phyloP scores from a whole-genome alignment of 257 asterid species.

The Nicotiana paniculata region DNA sequence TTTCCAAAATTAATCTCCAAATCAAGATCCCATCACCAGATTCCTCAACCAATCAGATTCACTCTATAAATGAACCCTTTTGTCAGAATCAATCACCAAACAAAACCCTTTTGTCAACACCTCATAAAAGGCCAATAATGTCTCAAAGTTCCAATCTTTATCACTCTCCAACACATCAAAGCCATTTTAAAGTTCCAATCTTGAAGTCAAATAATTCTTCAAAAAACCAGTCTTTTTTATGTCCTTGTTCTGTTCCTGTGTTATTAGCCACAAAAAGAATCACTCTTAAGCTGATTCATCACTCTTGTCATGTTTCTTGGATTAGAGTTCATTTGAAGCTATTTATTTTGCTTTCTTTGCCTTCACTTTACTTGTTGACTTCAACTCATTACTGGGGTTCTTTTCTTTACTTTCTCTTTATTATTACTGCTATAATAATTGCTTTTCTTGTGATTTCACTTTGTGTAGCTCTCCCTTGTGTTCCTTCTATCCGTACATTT shows the following conservation, averaged over 20 bases:
- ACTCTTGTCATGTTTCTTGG: slow-evolving; percentile 32
- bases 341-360: slow-evolving; percentile 26
- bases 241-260: slow-evolving; percentile 26
- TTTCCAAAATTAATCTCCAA: slow-evolving; percentile 4
- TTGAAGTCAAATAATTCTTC: slow-evolving; percentile 11
- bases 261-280: slow-evolving; percentile 33
- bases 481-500: slow-evolving; percentile 29
- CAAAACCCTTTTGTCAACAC: slow-evolving; percentile 24
- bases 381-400: slow-evolving; percentile 23
- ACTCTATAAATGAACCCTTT: slow-evolving; percentile 19
- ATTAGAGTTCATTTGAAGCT: slow-evolving; percentile 33
- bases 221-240: slow-evolving; percentile 13
- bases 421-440: slow-evolving; percentile 9
- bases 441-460: slow-evolving; percentile 25
- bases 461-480: slow-evolving; percentile 24
- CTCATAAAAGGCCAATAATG: slow-evolving; percentile 35
- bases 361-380: slow-evolving; percentile 25
- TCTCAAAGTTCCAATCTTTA: slow-evolving; percentile 27
- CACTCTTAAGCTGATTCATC: slow-evolving; percentile 27
- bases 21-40: slow-evolving; percentile 28
- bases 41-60: slow-evolving; percentile 11
- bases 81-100: slow-evolving; percentile 11
- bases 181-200: neutral
- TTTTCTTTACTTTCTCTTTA: slow-evolving; percentile 20
- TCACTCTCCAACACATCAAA: slow-evolving; percentile 19